Evolutionary conservation across 495 filamentous ascomycete species (phyloP), one percentile per base, ranked within the genome.

Genomic region (Podospora anserina): DNA sequence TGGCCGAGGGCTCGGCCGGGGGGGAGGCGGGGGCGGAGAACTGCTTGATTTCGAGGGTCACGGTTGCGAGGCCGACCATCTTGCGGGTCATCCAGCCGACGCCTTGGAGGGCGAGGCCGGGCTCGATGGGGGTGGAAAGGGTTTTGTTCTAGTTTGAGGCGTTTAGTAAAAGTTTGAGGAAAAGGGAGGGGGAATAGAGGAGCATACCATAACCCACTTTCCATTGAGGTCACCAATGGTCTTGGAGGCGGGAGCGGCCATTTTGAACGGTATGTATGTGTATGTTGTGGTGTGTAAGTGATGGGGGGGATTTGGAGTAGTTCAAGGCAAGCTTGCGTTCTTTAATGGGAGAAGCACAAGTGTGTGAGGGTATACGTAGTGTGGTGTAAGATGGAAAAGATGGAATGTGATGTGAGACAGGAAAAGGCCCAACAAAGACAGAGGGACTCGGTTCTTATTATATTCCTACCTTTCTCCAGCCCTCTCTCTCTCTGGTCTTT

Each of bases 61-160:
- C 77, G 30, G 88, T 91, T 2, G 93, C 91, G 9, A 88, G 74
- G 70, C 79, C 72, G 78, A 97, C 89, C 60, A 86, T 85, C 82
- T 90, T 92, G 79, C 95, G 94, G 49, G 87, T 84, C 65, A 92
- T 71, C 91, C 91, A 99, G 83, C 88, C 78, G 64, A 99, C 81
- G 79, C 90, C 90, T 88, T 97, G 95, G 81, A 95, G 82, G 49
- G 84, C 74, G 58, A 97, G 89, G 67, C 91, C 83, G 7, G 90
- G 82, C 70, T 95, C 92, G 54, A 87, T 81, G 73, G 85, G 80
- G 77, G 88, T 86, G 72, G 91, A 94, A 74, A 92, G 86, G 72
- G 84, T 82, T 77, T 94, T 90, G 84, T 96, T 93, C 92, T 95
- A 7, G 30, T 23, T 23, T 23, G 23, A 1, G 23, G 23, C 23